Evolutionary conservation across 1,284 basidiomycete genomes (phyloP).

Genomic region (Tilletia walkeri): DNA sequence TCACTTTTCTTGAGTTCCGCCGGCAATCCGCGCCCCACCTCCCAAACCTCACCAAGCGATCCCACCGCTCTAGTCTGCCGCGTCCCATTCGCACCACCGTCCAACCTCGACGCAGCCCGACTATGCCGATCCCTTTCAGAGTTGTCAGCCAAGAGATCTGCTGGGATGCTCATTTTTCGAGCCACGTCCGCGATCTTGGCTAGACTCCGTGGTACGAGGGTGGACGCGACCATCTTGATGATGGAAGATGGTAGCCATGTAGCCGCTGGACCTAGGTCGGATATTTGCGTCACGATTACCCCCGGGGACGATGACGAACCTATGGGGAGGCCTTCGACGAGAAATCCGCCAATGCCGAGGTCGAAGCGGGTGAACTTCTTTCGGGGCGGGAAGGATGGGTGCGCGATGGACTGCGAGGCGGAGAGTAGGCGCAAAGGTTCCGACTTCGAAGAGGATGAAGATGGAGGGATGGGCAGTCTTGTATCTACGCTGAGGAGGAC

Average conservation of each 20-base stretch:
- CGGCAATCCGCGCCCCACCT: neutral
- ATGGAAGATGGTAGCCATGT: constrained; percentile 45
- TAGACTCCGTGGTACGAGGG: constrained; percentile 42
- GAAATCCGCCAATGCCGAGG: constrained; percentile 42
- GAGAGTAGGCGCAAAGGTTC: constrained; percentile 35
- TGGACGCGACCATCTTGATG: constrained; percentile 45
- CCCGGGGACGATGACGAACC: constrained; percentile 18
- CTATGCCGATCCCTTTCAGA: neutral
- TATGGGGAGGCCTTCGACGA: constrained; percentile 36
- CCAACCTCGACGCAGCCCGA: too few relatives aligned
- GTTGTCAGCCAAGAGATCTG: constrained; percentile 9
- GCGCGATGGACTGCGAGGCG: constrained; percentile 32
- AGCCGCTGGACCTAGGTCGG: constrained; percentile 43
- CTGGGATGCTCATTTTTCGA: constrained; percentile 32
- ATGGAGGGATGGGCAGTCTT: constrained; percentile 28
- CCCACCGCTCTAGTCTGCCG: constrained; percentile 1
- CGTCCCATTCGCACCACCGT: neutral
- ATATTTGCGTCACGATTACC: constrained; percentile 41
- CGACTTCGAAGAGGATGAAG: neutral
- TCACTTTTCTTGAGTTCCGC: neutral
- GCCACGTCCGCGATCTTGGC: constrained; percentile 40
- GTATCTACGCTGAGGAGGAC: constrained; percentile 41
- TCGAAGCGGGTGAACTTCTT: constrained; percentile 44
- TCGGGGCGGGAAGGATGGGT: constrained; percentile 34
- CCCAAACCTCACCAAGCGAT: neutral